These are phyloP conservation scores for Bathelium albidoporum DNA, from an alignment of 495 filamentous ascomycete species.

Conservation along the genomic window DNA sequence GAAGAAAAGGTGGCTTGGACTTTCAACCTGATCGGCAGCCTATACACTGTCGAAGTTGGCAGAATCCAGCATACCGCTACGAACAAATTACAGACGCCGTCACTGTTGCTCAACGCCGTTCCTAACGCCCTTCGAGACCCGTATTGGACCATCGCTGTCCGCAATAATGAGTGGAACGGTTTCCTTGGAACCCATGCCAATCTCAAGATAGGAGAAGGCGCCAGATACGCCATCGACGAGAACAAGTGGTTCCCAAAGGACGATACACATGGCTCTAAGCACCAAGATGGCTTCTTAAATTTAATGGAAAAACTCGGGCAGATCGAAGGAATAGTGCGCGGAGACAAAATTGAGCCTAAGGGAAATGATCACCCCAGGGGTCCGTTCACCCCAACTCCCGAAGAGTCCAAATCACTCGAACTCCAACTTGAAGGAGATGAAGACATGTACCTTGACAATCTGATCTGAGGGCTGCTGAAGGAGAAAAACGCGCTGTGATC, in stretches of 20 bases:
- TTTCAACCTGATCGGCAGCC: conserved; percentile 9
- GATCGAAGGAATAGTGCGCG: conserved; percentile 11
- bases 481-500: no score
- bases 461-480: no score
- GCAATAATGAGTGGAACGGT: conserved; percentile 14
- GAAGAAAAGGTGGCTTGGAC: conserved; percentile 16
- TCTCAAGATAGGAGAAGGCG: conserved; percentile 12
- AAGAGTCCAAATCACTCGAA: no score
- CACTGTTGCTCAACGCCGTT: background rate
- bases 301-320: conserved; percentile 16
- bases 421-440: no score
- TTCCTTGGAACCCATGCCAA: conserved; percentile 13
- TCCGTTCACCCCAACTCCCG: no score
- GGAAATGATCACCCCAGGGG: no score
- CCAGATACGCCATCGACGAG: conserved; percentile 11
- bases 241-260: conserved; percentile 16
- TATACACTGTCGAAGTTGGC: conserved; percentile 17
- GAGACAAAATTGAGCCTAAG: background rate
- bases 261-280: background rate
- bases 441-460: no score
- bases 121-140: conserved; percentile 11
- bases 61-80: conserved; percentile 10
- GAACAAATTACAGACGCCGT: background rate
- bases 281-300: background rate
- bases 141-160: conserved; percentile 19